Base-by-base conservation (phyloP, 2,329 filamentous ascomycete species). In the Neurospora sp. region DNA sequence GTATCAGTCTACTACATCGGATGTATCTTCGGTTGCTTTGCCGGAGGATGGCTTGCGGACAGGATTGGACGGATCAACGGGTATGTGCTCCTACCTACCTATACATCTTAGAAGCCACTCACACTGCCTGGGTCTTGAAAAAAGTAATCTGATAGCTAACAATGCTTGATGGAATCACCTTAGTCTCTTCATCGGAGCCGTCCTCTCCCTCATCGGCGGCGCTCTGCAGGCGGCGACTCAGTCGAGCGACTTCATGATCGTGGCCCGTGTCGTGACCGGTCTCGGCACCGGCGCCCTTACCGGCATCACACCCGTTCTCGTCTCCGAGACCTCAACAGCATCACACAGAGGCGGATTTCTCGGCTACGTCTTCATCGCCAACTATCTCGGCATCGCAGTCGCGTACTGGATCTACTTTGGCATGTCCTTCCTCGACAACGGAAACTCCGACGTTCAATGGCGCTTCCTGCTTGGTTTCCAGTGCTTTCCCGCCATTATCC, bases 1-100 rank as follows among this genome's bases (percentile, higher is more conserved):
- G 82, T 84, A 19, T 82, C 83, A n/a, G 79, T 84, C 2, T 86
- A 86, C 73, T 86, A 86, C 72, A 78, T 86, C 33, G 84, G 84
- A 5, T 80, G 79, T 19, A 83, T 85, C 70, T 81, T 82, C 68
- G 84, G 83, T 12, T 85, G 83, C 73, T 85, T 85, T 72, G 75
- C 79, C 11, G 84, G 83, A 11, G 83, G 79, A 41, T 83, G 82
- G 81, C 75, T 83, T 23, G 85, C 82, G n/a, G 85, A 87, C 73
- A 80, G 79, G 23, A 80, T 85, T 43, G 85, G 85, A n/a, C 83
- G 85, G 38, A 85, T 84, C 73, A 84, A 83, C 39, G 70, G 71
- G 71, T 74, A 36, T 41, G 67, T 65, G 57, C 10, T 41, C 8
- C 37, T 67, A 36, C 6, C 4, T 17, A 67, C 19, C 28, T 28